Base-by-base conservation (phyloP, 2,329 filamentous ascomycete genomes). In the Zymoseptoria brevis region DNA sequence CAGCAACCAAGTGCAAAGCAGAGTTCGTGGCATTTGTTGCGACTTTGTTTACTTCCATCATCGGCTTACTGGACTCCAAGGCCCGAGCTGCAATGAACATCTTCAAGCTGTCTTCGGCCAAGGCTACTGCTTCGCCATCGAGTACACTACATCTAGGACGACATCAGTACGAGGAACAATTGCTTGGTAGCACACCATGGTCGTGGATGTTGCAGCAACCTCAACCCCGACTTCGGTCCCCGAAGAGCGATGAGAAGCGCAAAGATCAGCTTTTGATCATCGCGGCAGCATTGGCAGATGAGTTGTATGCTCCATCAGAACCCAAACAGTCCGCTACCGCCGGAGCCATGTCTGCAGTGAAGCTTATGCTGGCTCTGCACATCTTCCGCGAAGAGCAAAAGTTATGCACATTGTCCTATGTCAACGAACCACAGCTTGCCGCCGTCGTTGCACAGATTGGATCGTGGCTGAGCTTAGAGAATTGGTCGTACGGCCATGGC, bases 381-480 rank as follows among this genome's bases (percentile, higher is more conserved):
- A 79, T 97, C 2, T 77, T 96, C n/a, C 81, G 88, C 0, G 93
- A 99, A 72, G 94, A 99, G 71, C 81, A 88, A 62, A 97, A 96
- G 70, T 81, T 99, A 1, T 84, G 89, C n/a, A 59, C 54, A 16
- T 58, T 73, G 16, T 41, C 54, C 19, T 13, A 53, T 19, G n/a
- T 16, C 1, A 24, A 53, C 41, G 30, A 26, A 11, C 9, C 13
- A 1, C 45, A 55, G 50, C 74, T 97, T 21, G 83, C 84, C n/a
- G 85, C 88, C 16, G 73, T 96, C 1, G 76, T 97, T 50, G 86
- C 87, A 52, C 93, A 96, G 71, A 80, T 99, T 58, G 84, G 87
- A 1, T 79, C 81, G 56, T 97, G 93, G 92, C 78, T 99, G 22
- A 83, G 84, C 8, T 96, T 93, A 81, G 72, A 77, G 24, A 77